phyloP scores from a whole-genome alignment of 352 stramenopile species.

The Globisporangium iwayamae region DNA sequence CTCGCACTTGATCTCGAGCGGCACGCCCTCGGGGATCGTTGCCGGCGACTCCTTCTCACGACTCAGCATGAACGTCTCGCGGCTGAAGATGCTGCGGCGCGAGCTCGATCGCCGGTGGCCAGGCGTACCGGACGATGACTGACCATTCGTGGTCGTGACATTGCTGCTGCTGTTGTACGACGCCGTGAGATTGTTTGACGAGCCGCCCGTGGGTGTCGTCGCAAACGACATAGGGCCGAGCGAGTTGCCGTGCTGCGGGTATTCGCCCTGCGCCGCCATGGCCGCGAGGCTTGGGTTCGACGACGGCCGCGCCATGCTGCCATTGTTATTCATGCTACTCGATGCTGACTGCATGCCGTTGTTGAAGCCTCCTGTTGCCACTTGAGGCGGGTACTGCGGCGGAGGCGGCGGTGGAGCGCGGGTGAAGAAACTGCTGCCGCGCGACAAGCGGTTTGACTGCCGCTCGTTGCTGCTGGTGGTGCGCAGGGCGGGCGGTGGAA shows the following conservation, averaged over 20 bases:
- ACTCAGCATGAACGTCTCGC: constrained; percentile 73
- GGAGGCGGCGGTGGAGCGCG: constrained; percentile 62
- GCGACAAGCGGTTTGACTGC: constrained; percentile 30
- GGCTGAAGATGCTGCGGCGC: constrained; percentile 72
- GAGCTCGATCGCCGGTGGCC: constrained; percentile 45
- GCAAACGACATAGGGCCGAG: constrained; percentile 48
- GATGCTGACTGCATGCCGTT: neutral
- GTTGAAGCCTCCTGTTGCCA: constrained; percentile 10
- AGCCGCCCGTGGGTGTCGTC: constrained; percentile 15
- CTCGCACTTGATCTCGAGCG: constrained; percentile 65
- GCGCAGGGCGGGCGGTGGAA: constrained; percentile 19
- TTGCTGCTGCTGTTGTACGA: constrained; percentile 23
- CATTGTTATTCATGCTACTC: neutral
- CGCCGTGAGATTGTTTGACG: constrained; percentile 20
- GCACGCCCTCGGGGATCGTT: constrained; percentile 44
- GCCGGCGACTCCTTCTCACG: constrained; percentile 67
- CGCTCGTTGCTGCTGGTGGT: constrained; percentile 13
- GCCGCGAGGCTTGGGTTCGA: constrained; percentile 65
- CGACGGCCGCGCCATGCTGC: constrained; percentile 44
- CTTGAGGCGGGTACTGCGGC: constrained; percentile 44
- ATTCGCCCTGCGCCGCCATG: constrained; percentile 25
- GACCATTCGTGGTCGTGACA: constrained; percentile 13
- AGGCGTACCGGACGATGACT: constrained; percentile 33
- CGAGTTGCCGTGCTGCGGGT: constrained; percentile 49
- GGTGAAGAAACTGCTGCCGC: constrained; percentile 56